A percentile compares a stretch with the other conserved stretches of the same genome.
Conservation (phyloP, 345 rosid species). For the sweet orange (Citrus sinensis) region DVS_A1.0 CM039165.1:34006001-34006500, state of each 20-base stretch:
- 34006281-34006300: too few relatives aligned
- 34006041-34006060: background rate
- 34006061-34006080: background rate
- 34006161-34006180: background rate
- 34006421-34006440: background rate
- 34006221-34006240: too few relatives aligned
- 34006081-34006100: conserved; percentile 1
- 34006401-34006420: background rate
- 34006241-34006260: too few relatives aligned
- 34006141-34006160: background rate
- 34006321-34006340: too few relatives aligned
- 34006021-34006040: too few relatives aligned
- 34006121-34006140: background rate
- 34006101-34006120: background rate
- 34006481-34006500: too few relatives aligned
- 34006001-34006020: background rate
- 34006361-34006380: background rate
- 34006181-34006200: background rate
- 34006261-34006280: too few relatives aligned
- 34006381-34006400: background rate
- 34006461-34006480: too few relatives aligned
- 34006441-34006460: too few relatives aligned
- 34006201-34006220: background rate
- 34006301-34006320: too few relatives aligned
- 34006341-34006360: too few relatives aligned